Percentiles rank a stretch among this genome's conserved stretches.
These are phyloP conservation scores for Lecanicillium sp. DNA, from an alignment of 2,329 filamentous ascomycete genomes.

Conservation along the genomic window DNA sequence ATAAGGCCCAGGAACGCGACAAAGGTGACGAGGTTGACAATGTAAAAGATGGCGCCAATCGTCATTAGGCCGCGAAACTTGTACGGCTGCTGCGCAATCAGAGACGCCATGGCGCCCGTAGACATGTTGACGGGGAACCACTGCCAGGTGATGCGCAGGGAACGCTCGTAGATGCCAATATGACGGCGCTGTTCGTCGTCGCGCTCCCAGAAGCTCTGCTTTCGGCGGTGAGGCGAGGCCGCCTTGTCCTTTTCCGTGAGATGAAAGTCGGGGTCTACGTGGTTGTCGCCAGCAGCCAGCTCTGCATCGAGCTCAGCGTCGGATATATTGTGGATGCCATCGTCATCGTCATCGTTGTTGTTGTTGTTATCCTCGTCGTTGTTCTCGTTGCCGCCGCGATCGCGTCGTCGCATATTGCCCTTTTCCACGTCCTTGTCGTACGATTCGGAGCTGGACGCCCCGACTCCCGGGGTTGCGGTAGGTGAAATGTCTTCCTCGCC, in stretches of 20 bases:
- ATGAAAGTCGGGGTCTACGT: background rate
- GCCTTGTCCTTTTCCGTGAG: background rate
- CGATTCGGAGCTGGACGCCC: no score
- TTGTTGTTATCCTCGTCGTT: no score
- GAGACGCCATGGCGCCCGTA: conserved; percentile 18
- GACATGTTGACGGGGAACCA: conserved; percentile 23
- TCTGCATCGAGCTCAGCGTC: background rate
- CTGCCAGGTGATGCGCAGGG: conserved; percentile 13
- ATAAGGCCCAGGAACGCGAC: conserved; percentile 42
- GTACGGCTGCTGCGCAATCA: conserved; percentile 26
- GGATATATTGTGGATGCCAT: no score
- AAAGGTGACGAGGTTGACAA: conserved; percentile 41
- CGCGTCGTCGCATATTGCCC: no score
- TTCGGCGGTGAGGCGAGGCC: background rate
- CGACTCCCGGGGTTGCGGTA: no score
- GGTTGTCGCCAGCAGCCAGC: background rate
- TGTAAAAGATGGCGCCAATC: conserved; percentile 37
- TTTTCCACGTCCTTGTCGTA: no score
- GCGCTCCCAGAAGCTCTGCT: background rate
- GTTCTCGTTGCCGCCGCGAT: no score
- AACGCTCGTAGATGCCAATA: background rate
- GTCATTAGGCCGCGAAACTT: conserved; percentile 33
- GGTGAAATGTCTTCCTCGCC: no score
- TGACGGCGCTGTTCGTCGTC: background rate
- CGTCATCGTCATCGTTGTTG: background rate